Evolutionary conservation across 257 asterid genomes (phyloP).

Genomic region (Henckelia pumila): DNA sequence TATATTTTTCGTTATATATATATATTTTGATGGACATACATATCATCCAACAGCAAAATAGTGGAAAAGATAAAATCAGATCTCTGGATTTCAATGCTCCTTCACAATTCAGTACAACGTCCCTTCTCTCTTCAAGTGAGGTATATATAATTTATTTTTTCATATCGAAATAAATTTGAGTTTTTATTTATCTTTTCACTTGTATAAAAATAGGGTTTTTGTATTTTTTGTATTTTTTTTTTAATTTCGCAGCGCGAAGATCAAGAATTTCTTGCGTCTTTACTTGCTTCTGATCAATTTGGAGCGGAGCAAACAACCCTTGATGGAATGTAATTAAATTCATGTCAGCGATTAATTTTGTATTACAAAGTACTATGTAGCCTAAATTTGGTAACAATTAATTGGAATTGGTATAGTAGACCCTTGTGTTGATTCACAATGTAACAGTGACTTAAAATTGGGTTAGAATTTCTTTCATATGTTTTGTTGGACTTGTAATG

Average conservation of each 20-base stretch:
- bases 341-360: neutral
- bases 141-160: conserved; percentile 3
- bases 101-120: conserved; percentile 22
- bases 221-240: neutral
- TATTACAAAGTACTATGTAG: too few relatives aligned
- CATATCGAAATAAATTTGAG: too few relatives aligned
- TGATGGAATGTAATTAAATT: conserved; percentile 18
- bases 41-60: conserved; percentile 25
- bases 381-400: too few relatives aligned
- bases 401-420: too few relatives aligned
- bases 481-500: neutral
- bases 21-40: neutral
- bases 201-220: neutral
- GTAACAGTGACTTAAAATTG: neutral
- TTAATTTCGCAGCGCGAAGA: conserved; percentile 31
- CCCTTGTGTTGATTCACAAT: neutral
- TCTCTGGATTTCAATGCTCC: conserved; percentile 15
- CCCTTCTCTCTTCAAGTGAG: conserved; percentile 23
- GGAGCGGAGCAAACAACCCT: conserved; percentile 25
- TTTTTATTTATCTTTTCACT: neutral
- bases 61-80: conserved; percentile 12
- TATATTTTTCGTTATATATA: neutral
- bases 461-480: neutral
- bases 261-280: conserved; percentile 38
- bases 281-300: conserved; percentile 33